phyloP scores from a whole-genome alignment of 2,329 filamentous ascomycete species.

The Aspergillus calidoustus region DNA sequence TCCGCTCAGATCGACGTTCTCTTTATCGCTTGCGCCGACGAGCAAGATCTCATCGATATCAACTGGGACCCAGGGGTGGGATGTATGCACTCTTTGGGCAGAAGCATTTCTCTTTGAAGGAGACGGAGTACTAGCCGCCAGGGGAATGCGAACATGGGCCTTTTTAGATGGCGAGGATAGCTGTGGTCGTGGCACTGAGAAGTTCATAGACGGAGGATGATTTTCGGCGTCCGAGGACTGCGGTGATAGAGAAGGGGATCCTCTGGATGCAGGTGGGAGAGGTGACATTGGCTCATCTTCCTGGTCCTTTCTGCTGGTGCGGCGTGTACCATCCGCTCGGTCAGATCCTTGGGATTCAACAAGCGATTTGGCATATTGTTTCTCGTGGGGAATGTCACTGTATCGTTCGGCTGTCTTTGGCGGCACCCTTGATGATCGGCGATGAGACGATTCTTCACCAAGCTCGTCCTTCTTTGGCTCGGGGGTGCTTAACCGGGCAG shows the following conservation, averaged over 20 bases:
- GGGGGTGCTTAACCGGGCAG: slow-evolving; percentile 16
- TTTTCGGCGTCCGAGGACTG: slow-evolving; percentile 84
- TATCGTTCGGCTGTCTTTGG: slow-evolving; percentile 43
- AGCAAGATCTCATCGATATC: slow-evolving; percentile 71
- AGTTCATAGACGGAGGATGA: slow-evolving; percentile 70
- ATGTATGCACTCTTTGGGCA: slow-evolving; percentile 57
- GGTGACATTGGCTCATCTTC: slow-evolving; percentile 31
- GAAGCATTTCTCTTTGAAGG: slow-evolving; percentile 65
- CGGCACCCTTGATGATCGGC: slow-evolving; percentile 35
- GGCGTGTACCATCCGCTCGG: slow-evolving; percentile 11
- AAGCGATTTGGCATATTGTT: slow-evolving; percentile 38
- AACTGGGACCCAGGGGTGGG: slow-evolving; percentile 70
- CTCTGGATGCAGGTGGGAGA: slow-evolving; percentile 39
- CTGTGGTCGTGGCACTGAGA: slow-evolving; percentile 52
- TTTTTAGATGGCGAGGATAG: slow-evolving; percentile 39
- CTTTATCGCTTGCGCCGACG: slow-evolving; percentile 43
- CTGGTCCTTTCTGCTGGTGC: slow-evolving; percentile 14
- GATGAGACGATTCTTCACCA: slow-evolving; percentile 22
- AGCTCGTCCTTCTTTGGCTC: slow-evolving; percentile 29
- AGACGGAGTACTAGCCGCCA: slow-evolving; percentile 56
- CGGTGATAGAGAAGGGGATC: slow-evolving; percentile 68
- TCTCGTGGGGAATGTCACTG: slow-evolving; percentile 43
- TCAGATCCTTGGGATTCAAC: slow-evolving; percentile 26
- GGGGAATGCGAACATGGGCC: slow-evolving; percentile 45
- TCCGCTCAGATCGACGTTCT: slow-evolving; percentile 55